Evolutionary conservation across 441 rosid species (phyloP).

Genomic region (Euphorbia celastroides): DNA sequence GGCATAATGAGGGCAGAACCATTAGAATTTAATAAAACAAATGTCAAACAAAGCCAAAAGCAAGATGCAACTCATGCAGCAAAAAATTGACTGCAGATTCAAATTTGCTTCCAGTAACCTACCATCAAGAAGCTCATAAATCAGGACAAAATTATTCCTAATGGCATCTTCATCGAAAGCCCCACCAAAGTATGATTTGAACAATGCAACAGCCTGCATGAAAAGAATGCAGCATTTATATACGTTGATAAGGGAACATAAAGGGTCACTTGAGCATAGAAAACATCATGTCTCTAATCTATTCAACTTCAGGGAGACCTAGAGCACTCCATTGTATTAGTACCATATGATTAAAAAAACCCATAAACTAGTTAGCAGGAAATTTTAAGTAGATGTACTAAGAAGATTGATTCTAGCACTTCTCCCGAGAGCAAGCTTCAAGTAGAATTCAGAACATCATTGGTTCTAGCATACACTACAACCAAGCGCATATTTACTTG

Average conservation of each 20-base stretch:
- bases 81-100: not conserved
- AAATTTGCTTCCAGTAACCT: slow-evolving; percentile 16
- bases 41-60: not conserved
- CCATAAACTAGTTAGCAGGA: not conserved
- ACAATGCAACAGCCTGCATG: slow-evolving; percentile 82
- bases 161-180: slow-evolving; percentile 98
- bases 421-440: not conserved
- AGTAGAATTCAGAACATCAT: not conserved
- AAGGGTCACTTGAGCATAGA: not conserved
- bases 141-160: slow-evolving; percentile 88
- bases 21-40: not conserved
- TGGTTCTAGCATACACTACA: not conserved
- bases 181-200: slow-evolving; percentile 97
- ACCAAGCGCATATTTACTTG: not conserved
- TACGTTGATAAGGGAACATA: not conserved
- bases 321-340: not conserved
- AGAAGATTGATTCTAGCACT: not conserved
- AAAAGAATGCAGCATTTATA: not conserved
- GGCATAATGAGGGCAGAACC: not conserved
- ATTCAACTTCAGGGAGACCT: not conserved
- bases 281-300: slow-evolving; percentile 6
- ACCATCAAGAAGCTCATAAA: slow-evolving; percentile 97
- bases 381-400: not conserved
- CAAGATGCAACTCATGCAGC: not conserved
- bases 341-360: not conserved